Percentiles rank a stretch among this genome's conserved stretches.
Evolutionary conservation across 2,329 filamentous ascomycete genomes (phyloP).

Genomic region (Aspergillus japonicus): DNA sequence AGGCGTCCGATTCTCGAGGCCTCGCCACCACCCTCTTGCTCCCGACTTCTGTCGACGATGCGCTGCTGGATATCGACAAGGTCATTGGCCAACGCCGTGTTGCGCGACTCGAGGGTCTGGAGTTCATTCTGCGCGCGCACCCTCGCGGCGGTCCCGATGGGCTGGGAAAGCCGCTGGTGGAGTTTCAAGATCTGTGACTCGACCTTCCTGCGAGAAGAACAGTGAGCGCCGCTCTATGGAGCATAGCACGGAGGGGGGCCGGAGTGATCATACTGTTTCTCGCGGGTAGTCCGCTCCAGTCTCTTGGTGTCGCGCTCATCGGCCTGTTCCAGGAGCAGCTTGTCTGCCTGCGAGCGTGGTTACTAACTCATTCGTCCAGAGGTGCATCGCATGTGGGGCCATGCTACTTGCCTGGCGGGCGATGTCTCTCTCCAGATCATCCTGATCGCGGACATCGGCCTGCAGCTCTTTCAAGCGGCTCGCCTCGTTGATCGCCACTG

Average conservation of each 20-base stretch:
- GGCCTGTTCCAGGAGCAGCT: constrained; percentile 60
- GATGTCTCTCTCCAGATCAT: constrained; percentile 88
- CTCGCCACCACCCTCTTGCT: constrained; percentile 49
- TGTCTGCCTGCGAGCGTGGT: constrained; percentile 49
- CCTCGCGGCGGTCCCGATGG: constrained; percentile 52
- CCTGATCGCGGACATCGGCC: constrained; percentile 74
- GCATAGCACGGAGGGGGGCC: background rate
- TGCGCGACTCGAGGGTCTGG: constrained; percentile 62
- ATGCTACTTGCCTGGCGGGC: constrained; percentile 50
- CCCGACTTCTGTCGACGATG: constrained; percentile 70
- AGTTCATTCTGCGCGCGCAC: constrained; percentile 57
- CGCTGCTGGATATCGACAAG: constrained; percentile 76
- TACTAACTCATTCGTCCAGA: background rate
- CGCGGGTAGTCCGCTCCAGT: constrained; percentile 55
- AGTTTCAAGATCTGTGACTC: constrained; percentile 63
- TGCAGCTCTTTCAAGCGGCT: constrained; percentile 62
- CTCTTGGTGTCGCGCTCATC: constrained; percentile 64
- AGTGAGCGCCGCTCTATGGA: constrained; percentile 4
- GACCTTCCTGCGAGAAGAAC: constrained; percentile 50
- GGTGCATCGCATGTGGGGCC: background rate
- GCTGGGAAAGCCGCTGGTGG: constrained; percentile 56
- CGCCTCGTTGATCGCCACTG: constrained; percentile 51
- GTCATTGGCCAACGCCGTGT: constrained; percentile 67
- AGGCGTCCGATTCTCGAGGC: constrained; percentile 54
- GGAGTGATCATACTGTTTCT: constrained; percentile 43